Percentiles rank a stretch among this genome's conserved stretches.
phyloP scores from a whole-genome alignment of 2,329 filamentous ascomycete genomes.

The Pseudogymnoascus sp. region DNA sequence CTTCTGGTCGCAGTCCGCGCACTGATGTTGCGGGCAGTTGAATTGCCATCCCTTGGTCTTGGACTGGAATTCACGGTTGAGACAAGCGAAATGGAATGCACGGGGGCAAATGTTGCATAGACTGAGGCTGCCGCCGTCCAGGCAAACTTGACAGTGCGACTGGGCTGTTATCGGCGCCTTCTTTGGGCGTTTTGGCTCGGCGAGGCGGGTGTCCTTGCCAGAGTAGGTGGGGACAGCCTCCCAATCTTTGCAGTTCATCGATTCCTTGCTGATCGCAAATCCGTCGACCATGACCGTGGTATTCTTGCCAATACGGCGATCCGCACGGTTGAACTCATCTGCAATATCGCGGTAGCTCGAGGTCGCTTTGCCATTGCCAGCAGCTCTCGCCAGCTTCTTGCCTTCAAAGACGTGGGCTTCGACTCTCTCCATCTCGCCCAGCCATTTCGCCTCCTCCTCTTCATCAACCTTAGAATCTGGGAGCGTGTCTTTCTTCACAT shows the following conservation, averaged over 20 bases:
- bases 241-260: slow-evolving; percentile 43
- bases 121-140: slow-evolving; percentile 40
- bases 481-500: slow-evolving; percentile 28
- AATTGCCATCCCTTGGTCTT: slow-evolving; percentile 41
- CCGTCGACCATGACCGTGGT: slow-evolving; percentile 50
- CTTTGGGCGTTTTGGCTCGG: slow-evolving; percentile 42
- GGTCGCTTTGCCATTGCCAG: slow-evolving; percentile 25
- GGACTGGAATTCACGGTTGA: slow-evolving; percentile 34
- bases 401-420: slow-evolving; percentile 51
- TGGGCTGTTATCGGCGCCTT: slow-evolving; percentile 41
- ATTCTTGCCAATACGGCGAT: slow-evolving; percentile 48
- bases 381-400: slow-evolving; percentile 37
- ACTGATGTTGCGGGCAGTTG: slow-evolving; percentile 49
- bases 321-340: slow-evolving; percentile 34
- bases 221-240: slow-evolving; percentile 51
- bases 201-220: slow-evolving; percentile 46
- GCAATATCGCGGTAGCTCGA: slow-evolving; percentile 30
- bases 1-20: slow-evolving; percentile 44
- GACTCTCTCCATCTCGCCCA: slow-evolving; percentile 48
- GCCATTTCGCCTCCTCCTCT: slow-evolving; percentile 47
- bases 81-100: slow-evolving; percentile 44
- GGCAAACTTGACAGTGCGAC: slow-evolving; percentile 44
- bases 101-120: slow-evolving; percentile 47
- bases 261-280: slow-evolving; percentile 49
- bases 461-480: slow-evolving; percentile 30